Percentiles rank a stretch among this genome's conserved stretches.
Conservation (phyloP, 441 rosid species). For the Gossypium schwendimanii region DNA sequence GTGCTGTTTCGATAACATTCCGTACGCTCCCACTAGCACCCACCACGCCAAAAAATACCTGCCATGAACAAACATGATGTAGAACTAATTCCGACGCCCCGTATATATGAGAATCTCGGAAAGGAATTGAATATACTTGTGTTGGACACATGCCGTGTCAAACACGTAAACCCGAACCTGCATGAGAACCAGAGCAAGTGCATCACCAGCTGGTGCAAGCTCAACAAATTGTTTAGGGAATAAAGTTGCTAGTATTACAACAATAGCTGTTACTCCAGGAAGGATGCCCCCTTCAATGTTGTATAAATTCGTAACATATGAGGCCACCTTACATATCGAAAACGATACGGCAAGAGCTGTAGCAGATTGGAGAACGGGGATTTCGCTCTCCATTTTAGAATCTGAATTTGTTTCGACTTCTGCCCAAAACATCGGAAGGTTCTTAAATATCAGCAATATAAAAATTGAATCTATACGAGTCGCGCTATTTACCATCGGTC, state of each 20-base stretch:
- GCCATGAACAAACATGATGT: not conserved
- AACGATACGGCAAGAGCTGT: slow-evolving; percentile 52
- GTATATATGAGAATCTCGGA: not conserved
- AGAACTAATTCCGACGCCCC: no score
- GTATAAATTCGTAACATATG: slow-evolving; percentile 27
- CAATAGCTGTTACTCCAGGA: slow-evolving; percentile 57
- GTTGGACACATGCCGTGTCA: not conserved
- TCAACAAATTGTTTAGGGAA: slow-evolving; percentile 41
- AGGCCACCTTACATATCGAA: slow-evolving; percentile 56
- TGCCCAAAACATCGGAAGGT: slow-evolving; percentile 20
- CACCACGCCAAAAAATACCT: slow-evolving; percentile 68
- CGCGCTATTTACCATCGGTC: slow-evolving; percentile 26
- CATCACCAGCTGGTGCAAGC: slow-evolving; percentile 58
- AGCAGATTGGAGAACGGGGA: slow-evolving; percentile 44
- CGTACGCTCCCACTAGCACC: slow-evolving; percentile 79
- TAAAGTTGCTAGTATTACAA: slow-evolving; percentile 53
- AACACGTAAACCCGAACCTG: slow-evolving; percentile 30
- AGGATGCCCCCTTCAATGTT: slow-evolving; percentile 63
- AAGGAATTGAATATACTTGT: not conserved
- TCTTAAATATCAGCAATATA: not conserved
- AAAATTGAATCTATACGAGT: not conserved
- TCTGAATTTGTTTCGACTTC: slow-evolving; percentile 29
- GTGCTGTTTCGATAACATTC: slow-evolving; percentile 68
- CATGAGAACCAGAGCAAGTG: slow-evolving; percentile 52
- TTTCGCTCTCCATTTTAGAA: slow-evolving; percentile 28